phyloP scores from a whole-genome alignment of 108 stramenopile species.

The Cyclotella choctawhatcheeana region DNA sequence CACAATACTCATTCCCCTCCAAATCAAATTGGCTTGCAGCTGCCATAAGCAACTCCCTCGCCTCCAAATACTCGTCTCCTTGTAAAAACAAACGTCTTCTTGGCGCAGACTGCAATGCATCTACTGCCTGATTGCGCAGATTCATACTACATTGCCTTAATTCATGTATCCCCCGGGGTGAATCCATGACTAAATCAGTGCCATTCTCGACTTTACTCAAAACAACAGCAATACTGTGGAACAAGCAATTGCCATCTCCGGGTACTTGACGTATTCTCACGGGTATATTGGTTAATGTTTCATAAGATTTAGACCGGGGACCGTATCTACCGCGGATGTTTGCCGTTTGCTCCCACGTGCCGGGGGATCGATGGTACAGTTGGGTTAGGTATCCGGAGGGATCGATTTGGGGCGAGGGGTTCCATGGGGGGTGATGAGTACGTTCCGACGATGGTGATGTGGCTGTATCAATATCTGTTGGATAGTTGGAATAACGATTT shows the following conservation, averaged over 20 bases:
- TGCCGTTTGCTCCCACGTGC: constrained; percentile 75
- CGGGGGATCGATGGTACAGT: constrained; percentile 62
- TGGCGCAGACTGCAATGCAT: constrained; percentile 43
- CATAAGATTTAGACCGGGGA: constrained; percentile 26
- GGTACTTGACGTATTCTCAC: constrained; percentile 88
- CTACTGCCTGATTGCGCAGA: constrained; percentile 53
- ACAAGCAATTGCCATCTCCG: constrained; percentile 93
- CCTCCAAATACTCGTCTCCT: constrained; percentile 76
- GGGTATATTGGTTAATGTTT: constrained; percentile 20
- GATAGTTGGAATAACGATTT: constrained; percentile 34
- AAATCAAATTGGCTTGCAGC: constrained; percentile 87
- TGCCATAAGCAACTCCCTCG: constrained; percentile 73
- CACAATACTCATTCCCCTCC: constrained; percentile 83
- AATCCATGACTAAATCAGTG: constrained; percentile 57
- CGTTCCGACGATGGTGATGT: not conserved
- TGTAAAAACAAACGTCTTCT: constrained; percentile 80
- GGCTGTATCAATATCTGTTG: not conserved
- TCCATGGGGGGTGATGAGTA: constrained; percentile 73
- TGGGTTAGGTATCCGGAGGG: constrained; percentile 66
- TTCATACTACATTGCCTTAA: constrained; percentile 17
- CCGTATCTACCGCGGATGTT: constrained; percentile 42
- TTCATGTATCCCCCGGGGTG: constrained; percentile 15
- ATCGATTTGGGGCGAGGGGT: constrained; percentile 74
- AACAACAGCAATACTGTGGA: constrained; percentile 69
- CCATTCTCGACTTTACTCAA: constrained; percentile 57